A percentile compares a stretch with the other conserved stretches of the same genome.
phyloP scores from a whole-genome alignment of 805 yeast genomes.

The Pachysolen tannophilus region DNA sequence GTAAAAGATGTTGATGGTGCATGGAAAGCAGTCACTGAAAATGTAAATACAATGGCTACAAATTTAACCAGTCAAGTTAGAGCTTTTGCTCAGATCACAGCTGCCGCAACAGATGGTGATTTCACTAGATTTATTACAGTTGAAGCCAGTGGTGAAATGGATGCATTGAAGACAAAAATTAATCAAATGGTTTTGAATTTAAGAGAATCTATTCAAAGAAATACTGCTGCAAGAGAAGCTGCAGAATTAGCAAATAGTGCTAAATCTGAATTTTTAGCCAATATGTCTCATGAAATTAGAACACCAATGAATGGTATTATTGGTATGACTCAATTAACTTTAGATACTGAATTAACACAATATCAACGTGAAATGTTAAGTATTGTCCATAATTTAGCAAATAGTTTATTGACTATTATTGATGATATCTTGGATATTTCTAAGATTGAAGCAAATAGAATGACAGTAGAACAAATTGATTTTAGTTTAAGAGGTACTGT shows the following conservation, averaged over 20 bases:
- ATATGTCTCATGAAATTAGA: slow-evolving; percentile 81
- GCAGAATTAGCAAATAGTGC: slow-evolving; percentile 88
- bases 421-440: slow-evolving; percentile 90
- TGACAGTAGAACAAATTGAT: slow-evolving; percentile 88
- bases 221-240: slow-evolving; percentile 90
- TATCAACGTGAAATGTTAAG: slow-evolving; percentile 89
- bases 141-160: slow-evolving; percentile 91
- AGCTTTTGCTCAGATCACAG: slow-evolving; percentile 89
- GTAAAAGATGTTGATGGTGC: slow-evolving; percentile 85
- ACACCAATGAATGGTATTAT: slow-evolving; percentile 92
- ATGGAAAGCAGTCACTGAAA: slow-evolving; percentile 88
- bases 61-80: slow-evolving; percentile 87
- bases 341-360: slow-evolving; percentile 84
- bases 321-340: slow-evolving; percentile 85
- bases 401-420: slow-evolving; percentile 75
- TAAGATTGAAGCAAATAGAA: slow-evolving; percentile 87
- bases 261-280: slow-evolving; percentile 84
- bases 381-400: slow-evolving; percentile 82
- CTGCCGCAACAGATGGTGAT: slow-evolving; percentile 92
- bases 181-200: slow-evolving; percentile 81
- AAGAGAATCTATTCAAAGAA: slow-evolving; percentile 84
- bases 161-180: slow-evolving; percentile 53
- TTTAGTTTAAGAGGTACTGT: slow-evolving; percentile 82
- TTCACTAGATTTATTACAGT: slow-evolving; percentile 86
- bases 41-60: slow-evolving; percentile 92